Base-by-base conservation (phyloP, 108 stramenopile genomes). In the Schizochytrium sp. region DNA sequence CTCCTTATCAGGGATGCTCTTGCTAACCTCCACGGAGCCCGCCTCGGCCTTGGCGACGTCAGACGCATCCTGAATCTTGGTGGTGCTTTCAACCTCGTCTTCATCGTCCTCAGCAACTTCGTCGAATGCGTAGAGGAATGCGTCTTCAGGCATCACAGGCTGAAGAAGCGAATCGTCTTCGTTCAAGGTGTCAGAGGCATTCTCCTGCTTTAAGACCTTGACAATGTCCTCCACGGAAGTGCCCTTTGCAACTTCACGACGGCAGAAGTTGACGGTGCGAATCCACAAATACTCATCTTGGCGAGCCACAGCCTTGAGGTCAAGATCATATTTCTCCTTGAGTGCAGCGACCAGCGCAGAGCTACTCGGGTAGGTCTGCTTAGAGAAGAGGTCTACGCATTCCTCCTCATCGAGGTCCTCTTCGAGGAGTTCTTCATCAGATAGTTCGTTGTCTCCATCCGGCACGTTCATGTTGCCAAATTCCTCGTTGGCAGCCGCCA, bases 301-400 rank as follows among this genome's bases (percentile, higher is more conserved):
- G 17, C 49, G 50, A 10, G 47, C 53, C 10, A 83, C 76, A 0
- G 10, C 47, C 47, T 5, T 53, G 45, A 83, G 47, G 76, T 83
- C 76, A 10, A 83, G 76, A 38, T 53, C 76, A 28, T 83, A 50
- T 1, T 49, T 53, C 47, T 49, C 8, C 76, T 83, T 83, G 76
- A 17, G 28, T 47, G 47, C 50, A 5, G 13, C 28, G 28, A 83
- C 53, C 50, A 49, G 53, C 76, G 76, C 76, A 10, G 49, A 55
- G 50, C 50, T 55, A 53, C 76, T 83, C 50, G 19, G 49, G 53
- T 55, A 83, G 17, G 13, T 3, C n/a, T 53, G 50, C 8, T 83
- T 53, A n/a, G 50, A 49, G 55, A 83, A 83, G 50, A 83, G 76
- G 76, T 83, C 76, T 10, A 19, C 12, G 76, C 76, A 83, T 53